Evolutionary conservation across 2,329 filamentous ascomycete species (phyloP), one percentile per base, ranked within the genome.

Genomic region (Aspergillus aculeatus): DNA sequence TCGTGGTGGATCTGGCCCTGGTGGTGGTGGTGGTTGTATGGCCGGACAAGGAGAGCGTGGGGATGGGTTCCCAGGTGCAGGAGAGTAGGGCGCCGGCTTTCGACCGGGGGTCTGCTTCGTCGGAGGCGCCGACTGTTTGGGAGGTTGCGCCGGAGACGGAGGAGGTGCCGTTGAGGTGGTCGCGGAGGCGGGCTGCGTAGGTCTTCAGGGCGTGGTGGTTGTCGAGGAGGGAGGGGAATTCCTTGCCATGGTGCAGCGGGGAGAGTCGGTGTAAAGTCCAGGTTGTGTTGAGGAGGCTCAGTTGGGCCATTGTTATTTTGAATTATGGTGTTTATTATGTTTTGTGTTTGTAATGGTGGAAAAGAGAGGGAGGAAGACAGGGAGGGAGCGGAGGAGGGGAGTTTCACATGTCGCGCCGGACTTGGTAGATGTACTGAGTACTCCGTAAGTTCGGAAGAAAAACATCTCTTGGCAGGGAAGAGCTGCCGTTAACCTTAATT

Each of bases 251-350:
- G 67, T 83, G 79, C 44, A 85, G 77, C n/a, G 82, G 82, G 4
- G 82, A 83, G 9, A 84, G 70, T 63, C 82, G 81, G 68, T 83
- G 81, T 54, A 82, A 71, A n/a, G 73, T 80, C 77, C 81, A 84
- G 29, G 81, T 83, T n/a, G 78, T 78, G 66, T 81, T 79, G 66
- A 83, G 81, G 44, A 84, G 73, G 16, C 56, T 68, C 59, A 64
- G 60, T 54, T 66, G 58, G 23, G 66, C 65, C 73, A 76, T 75
- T 59, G 47, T 59, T 47, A 23, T 7, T 9, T 14, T 2, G 26
- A 3, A 29, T 29, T 29, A 9, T 29, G 5, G 7, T 29, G 9
- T 7, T 7, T 29, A 29, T 0, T 29, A 29, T 29, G 7, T 29
- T 10, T 38, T 35, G 35, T 47, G 24, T 5, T 26, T 35, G 23